These are phyloP conservation scores for Apiotrichum sp. DNA, from an alignment of 1,284 basidiomycete genomes.

Conservation along the genomic window DNA sequence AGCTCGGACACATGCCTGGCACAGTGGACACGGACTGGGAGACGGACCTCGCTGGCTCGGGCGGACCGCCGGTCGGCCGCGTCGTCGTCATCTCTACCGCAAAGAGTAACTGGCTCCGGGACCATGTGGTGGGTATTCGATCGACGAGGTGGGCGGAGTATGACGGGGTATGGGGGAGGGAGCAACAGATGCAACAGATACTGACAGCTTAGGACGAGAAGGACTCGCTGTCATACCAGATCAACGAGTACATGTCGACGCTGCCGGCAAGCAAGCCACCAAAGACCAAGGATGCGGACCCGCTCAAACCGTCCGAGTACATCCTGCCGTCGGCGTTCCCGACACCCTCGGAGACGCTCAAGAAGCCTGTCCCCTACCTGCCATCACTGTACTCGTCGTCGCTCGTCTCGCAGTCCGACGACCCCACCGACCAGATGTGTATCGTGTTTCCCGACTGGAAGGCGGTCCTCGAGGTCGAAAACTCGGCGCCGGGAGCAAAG, in stretches of 20 bases:
- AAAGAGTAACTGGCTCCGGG: slow-evolving; percentile 73
- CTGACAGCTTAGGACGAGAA: slow-evolving; percentile 48
- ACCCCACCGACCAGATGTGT: slow-evolving; percentile 60
- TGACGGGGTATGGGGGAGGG: too few species aligned
- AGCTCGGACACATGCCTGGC: slow-evolving; percentile 64
- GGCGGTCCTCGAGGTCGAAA: slow-evolving; percentile 63
- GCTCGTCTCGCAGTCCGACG: slow-evolving; percentile 69
- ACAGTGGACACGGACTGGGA: slow-evolving; percentile 70
- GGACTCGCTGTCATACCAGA: slow-evolving; percentile 61
- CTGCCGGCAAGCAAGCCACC: slow-evolving; percentile 15
- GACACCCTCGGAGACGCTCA: slow-evolving; percentile 22
- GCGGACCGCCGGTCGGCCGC: slow-evolving; percentile 73
- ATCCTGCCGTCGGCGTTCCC: slow-evolving; percentile 34
- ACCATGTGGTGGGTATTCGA: slow-evolving; percentile 54
- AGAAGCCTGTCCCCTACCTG: slow-evolving; percentile 38
- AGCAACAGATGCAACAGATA: neutral
- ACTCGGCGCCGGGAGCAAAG: slow-evolving; percentile 60
- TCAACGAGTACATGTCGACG: slow-evolving; percentile 41
- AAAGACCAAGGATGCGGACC: slow-evolving; percentile 16
- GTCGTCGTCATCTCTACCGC: slow-evolving; percentile 81
- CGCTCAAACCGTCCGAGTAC: slow-evolving; percentile 15
- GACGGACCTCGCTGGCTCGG: slow-evolving; percentile 69
- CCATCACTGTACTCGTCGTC: slow-evolving; percentile 63
- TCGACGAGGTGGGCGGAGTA: too few species aligned
- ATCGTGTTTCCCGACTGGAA: slow-evolving; percentile 88